phyloP scores from a whole-genome alignment of 2,329 filamentous ascomycete genomes.

The Aspergillus jensenii region DNA sequence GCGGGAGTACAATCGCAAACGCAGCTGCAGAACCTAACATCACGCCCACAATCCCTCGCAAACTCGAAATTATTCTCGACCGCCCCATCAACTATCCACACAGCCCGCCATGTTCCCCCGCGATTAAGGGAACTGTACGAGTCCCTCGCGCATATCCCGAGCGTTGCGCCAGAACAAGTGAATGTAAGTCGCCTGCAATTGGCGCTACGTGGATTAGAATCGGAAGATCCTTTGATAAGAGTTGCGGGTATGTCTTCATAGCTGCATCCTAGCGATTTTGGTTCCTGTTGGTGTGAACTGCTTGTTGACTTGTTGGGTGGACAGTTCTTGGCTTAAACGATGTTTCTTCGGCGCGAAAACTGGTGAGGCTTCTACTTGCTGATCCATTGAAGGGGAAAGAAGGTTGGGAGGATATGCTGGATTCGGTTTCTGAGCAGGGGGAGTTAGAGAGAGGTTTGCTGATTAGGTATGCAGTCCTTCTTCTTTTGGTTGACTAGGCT shows the following conservation, averaged over 20 bases:
- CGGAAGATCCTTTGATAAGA: slow-evolving; percentile 53
- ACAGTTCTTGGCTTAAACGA: slow-evolving; percentile 53
- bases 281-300: not conserved
- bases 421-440: slow-evolving; percentile 43
- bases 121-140: slow-evolving; percentile 54
- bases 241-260: slow-evolving; percentile 49
- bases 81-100: slow-evolving; percentile 52
- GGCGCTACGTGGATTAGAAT: slow-evolving; percentile 58
- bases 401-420: slow-evolving; percentile 66
- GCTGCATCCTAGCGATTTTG: not conserved
- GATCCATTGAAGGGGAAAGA: slow-evolving; percentile 66
- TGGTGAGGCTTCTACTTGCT: slow-evolving; percentile 69
- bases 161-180: slow-evolving; percentile 55
- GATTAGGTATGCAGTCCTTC: slow-evolving; percentile 52
- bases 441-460: slow-evolving; percentile 58
- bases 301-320: not conserved
- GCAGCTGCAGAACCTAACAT: not conserved
- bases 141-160: slow-evolving; percentile 52
- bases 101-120: slow-evolving; percentile 53
- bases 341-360: slow-evolving; percentile 51
- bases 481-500: not conserved
- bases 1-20: not conserved
- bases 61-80: slow-evolving; percentile 18
- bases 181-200: slow-evolving; percentile 61
- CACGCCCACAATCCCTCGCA: slow-evolving; percentile 39